phyloP scores from a whole-genome alignment of 2,329 filamentous ascomycete species.

The Ophiosphaerella narmari region DNA sequence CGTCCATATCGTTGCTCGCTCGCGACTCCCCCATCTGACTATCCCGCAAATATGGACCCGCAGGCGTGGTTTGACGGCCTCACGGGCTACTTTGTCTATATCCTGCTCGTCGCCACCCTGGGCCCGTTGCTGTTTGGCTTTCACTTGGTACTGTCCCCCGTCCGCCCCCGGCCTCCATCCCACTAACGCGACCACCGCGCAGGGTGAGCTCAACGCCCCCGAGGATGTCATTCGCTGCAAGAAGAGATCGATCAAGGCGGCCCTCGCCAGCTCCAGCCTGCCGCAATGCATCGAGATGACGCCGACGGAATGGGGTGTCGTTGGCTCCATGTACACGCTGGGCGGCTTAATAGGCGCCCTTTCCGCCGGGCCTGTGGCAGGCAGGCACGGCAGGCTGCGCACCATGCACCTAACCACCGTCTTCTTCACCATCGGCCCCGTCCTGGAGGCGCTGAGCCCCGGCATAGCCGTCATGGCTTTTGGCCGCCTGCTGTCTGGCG shows the following conservation, averaged over 20 bases:
- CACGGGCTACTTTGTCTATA: constrained; percentile 76
- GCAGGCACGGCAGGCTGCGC: constrained; percentile 72
- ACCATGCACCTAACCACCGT: constrained; percentile 78
- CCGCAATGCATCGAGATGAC: constrained; percentile 89
- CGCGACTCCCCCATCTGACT: too few relatives aligned
- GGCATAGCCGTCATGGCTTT: constrained; percentile 70
- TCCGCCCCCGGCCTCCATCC: neutral
- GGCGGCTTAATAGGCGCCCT: constrained; percentile 87
- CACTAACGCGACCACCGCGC: constrained; percentile 21
- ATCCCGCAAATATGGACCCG: constrained; percentile 5
- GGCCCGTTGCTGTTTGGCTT: constrained; percentile 94
- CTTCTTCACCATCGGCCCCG: constrained; percentile 76
- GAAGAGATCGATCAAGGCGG: constrained; percentile 58
- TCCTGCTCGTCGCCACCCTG: constrained; percentile 76
- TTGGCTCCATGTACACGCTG: constrained; percentile 89
- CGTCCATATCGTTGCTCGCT: too few relatives aligned
- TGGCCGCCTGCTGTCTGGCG: constrained; percentile 78
- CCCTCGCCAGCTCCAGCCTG: constrained; percentile 49
- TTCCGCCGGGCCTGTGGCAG: constrained; percentile 76
- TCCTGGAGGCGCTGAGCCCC: constrained; percentile 73
- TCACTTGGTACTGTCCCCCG: constrained; percentile 68
- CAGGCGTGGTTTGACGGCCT: constrained; percentile 54
- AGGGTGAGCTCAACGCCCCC: constrained; percentile 95
- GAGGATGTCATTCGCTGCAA: constrained; percentile 91
- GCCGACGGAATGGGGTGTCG: constrained; percentile 77